Evolutionary conservation across 1,139 yeast genomes (phyloP).

Genomic region (Geotrichum macrosporum): DNA sequence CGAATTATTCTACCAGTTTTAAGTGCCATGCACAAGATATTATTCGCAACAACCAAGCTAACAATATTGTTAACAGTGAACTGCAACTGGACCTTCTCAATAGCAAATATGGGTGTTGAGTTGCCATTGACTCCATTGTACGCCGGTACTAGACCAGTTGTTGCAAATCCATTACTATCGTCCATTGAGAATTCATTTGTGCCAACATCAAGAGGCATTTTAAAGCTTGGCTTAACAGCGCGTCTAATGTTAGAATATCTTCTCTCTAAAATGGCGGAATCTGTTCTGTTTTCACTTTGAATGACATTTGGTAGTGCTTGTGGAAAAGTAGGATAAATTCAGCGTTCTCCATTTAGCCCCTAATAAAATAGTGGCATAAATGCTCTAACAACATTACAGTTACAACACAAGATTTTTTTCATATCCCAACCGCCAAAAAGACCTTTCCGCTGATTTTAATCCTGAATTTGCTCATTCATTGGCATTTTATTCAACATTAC

Average conservation of each 20-base stretch:
- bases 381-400: constrained; percentile 4
- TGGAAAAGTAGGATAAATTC: not conserved
- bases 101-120: constrained; percentile 31
- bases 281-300: too few species aligned
- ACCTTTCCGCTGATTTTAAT: not conserved
- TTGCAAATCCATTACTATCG: constrained; percentile 18
- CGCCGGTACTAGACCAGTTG: constrained; percentile 11
- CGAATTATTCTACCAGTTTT: constrained; percentile 46
- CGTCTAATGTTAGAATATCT: not conserved
- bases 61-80: constrained; percentile 46
- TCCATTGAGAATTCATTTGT: constrained; percentile 13
- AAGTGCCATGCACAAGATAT: constrained; percentile 48
- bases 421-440: constrained; percentile 16
- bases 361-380: constrained; percentile 4
- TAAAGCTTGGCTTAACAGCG: not conserved
- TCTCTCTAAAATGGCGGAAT: too few species aligned
- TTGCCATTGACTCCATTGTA: constrained; percentile 18
- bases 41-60: constrained; percentile 46
- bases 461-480: not conserved
- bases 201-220: constrained; percentile 11
- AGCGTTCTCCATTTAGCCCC: not conserved
- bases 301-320: not conserved
- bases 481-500: not conserved
- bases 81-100: constrained; percentile 56
- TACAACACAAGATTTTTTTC: constrained; percentile 3